phyloP scores from a whole-genome alignment of 306 rosid species.

The Arachis hypogaea region DNA sequence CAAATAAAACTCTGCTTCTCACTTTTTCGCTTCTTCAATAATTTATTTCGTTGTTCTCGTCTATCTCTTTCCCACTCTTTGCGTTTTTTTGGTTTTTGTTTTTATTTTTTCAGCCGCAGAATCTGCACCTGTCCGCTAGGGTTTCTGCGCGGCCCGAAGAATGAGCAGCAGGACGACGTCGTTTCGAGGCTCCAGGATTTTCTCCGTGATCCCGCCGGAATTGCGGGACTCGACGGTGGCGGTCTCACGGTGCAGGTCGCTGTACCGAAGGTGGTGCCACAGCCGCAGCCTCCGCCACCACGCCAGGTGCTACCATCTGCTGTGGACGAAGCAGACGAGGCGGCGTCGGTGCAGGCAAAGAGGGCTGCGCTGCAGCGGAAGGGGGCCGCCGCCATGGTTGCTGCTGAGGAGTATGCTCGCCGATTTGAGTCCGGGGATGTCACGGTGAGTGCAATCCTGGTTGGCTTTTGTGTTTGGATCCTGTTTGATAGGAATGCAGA shows the following conservation, averaged over 20 bases:
- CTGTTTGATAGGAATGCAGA: too few relatives aligned
- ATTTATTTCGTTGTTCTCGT: not conserved
- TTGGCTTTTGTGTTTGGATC: not conserved
- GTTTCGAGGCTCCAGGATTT: conserved; percentile 38
- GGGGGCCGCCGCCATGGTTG: conserved; percentile 96
- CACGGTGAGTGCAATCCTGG: conserved; percentile 34
- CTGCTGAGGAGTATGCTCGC: conserved; percentile 92
- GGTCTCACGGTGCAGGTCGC: conserved; percentile 59
- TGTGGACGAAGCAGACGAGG: conserved; percentile 47
- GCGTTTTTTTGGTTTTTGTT: not conserved
- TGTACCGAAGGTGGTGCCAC: conserved; percentile 75
- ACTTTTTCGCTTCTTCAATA: not conserved
- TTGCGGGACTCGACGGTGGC: conserved; percentile 45
- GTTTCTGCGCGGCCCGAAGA: conserved; percentile 39
- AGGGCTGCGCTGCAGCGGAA: conserved; percentile 76
- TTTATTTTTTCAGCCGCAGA: conserved; percentile 37
- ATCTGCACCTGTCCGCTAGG: conserved; percentile 47
- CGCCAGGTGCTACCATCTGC: conserved; percentile 34
- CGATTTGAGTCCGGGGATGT: conserved; percentile 80
- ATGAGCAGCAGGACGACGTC: not conserved
- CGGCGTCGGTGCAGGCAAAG: conserved; percentile 79
- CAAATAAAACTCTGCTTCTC: not conserved
- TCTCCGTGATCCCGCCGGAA: conserved; percentile 9
- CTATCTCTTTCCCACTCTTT: not conserved
- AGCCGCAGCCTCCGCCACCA: conserved; percentile 69